Percentiles rank a stretch among this genome's conserved stretches.
phyloP scores from a whole-genome alignment of 106 monocot species.

The Dioscorea dumetorum region DNA sequence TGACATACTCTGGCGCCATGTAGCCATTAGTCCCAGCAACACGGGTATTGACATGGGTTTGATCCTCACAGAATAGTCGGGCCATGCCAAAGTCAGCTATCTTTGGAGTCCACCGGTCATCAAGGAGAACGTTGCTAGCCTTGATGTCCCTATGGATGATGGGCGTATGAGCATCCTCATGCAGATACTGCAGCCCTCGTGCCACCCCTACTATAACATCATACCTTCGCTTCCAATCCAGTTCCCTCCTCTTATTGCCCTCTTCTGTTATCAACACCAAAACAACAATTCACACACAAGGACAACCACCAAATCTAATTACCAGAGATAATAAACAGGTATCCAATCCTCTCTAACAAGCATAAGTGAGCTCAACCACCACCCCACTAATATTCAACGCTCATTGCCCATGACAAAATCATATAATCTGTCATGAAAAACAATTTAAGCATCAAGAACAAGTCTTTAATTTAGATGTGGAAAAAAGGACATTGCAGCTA shows the following conservation, averaged over 20 bases:
- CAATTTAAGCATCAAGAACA: background rate
- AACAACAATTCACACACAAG: background rate
- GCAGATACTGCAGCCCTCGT: conserved; percentile 68
- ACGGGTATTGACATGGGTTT: conserved; percentile 54
- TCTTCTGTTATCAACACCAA: conserved; percentile 6
- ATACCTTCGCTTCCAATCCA: conserved; percentile 37
- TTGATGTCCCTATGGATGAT: conserved; percentile 86
- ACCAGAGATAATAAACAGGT: background rate
- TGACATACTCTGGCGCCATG: conserved; percentile 82
- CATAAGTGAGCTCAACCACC: too few species aligned
- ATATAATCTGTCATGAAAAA: background rate
- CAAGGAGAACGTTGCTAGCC: conserved; percentile 75
- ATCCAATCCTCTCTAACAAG: background rate
- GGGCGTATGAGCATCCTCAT: conserved; percentile 67
- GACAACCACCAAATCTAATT: background rate
- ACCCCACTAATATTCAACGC: too few species aligned
- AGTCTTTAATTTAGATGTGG: too few species aligned
- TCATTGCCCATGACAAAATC: too few species aligned
- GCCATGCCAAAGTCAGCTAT: conserved; percentile 88
- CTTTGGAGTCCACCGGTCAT: conserved; percentile 57
- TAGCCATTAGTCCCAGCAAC: conserved; percentile 77
- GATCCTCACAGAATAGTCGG: conserved; percentile 54
- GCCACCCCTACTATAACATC: conserved; percentile 60
- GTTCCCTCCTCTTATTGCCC: background rate
- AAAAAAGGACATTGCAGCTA: too few species aligned